A percentile compares a stretch with the other conserved stretches of the same genome.
These are phyloP conservation scores for Ceratobasidium sp. DNA, from an alignment of 1,284 basidiomycete genomes.

Conservation along the genomic window DNA sequence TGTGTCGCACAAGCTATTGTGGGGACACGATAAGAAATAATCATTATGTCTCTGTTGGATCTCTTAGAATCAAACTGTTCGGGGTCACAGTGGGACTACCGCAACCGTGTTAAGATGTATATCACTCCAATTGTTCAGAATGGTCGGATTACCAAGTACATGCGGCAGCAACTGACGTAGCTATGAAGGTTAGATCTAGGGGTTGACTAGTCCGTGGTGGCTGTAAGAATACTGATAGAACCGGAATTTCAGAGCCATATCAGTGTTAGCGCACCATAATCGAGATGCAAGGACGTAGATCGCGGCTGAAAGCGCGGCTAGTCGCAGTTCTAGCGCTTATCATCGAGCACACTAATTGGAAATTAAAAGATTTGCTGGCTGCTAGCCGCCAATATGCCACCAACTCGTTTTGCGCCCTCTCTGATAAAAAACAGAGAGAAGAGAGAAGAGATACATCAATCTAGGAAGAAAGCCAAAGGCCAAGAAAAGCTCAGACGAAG, in stretches of 20 bases:
- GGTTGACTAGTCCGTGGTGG: too few relatives aligned
- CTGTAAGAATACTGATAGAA: too few relatives aligned
- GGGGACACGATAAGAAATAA: too few relatives aligned
- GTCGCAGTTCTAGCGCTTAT: neutral
- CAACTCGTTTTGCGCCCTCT: conserved; percentile 63
- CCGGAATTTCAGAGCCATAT: too few relatives aligned
- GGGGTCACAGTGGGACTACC: too few relatives aligned
- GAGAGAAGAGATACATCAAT: conserved; percentile 75
- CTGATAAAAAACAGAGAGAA: conserved; percentile 84
- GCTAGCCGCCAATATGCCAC: conserved; percentile 24
- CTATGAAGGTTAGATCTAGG: neutral
- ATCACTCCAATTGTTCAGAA: too few relatives aligned
- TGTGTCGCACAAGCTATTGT: neutral
- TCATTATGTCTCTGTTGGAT: too few relatives aligned
- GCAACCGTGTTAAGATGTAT: too few relatives aligned
- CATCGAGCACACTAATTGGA: neutral
- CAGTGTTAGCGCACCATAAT: too few relatives aligned
- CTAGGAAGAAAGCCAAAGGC: conserved; percentile 78
- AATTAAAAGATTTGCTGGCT: conserved; percentile 1
- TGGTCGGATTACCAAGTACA: too few relatives aligned
- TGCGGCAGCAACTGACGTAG: neutral
- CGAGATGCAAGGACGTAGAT: too few relatives aligned
- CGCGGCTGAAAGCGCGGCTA: neutral
- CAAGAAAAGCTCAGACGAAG: conserved; percentile 84
- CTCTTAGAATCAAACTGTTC: too few relatives aligned